Percentiles rank a stretch among this genome's conserved stretches.
Conservation (phyloP, 2,329 filamentous ascomycete species). For the Lachnellula cervina region DNA sequence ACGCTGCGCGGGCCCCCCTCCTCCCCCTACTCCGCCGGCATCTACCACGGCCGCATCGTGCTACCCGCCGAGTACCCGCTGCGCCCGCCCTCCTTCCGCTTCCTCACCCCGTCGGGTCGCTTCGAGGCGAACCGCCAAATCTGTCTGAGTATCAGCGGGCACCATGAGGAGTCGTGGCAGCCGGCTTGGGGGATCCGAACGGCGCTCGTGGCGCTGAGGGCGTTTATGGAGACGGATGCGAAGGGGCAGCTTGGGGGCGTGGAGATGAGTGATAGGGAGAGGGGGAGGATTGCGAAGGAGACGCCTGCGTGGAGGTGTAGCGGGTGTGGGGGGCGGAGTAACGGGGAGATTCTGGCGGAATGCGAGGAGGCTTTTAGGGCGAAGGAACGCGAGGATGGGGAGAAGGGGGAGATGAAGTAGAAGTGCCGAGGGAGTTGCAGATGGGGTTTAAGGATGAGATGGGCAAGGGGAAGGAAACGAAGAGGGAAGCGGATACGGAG, state of each 20-base stretch:
- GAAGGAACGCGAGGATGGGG: slow-evolving; percentile 37
- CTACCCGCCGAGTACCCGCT: slow-evolving; percentile 90
- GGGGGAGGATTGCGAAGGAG: slow-evolving; percentile 64
- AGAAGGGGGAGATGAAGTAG: slow-evolving; percentile 35
- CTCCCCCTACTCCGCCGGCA: slow-evolving; percentile 51
- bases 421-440: slow-evolving; percentile 48
- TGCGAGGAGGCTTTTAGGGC: slow-evolving; percentile 52
- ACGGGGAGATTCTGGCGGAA: slow-evolving; percentile 69
- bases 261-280: slow-evolving; percentile 64
- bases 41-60: slow-evolving; percentile 94
- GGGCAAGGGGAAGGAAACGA: slow-evolving; percentile 28
- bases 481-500: slow-evolving; percentile 32
- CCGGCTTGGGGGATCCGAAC: slow-evolving; percentile 96
- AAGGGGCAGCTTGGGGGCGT: slow-evolving; percentile 86
- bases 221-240: slow-evolving; percentile 89
- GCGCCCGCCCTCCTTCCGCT: slow-evolving; percentile 91
- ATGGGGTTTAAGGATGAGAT: slow-evolving; percentile 72
- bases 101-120: slow-evolving; percentile 83
- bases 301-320: slow-evolving; percentile 64
- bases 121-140: slow-evolving; percentile 98
- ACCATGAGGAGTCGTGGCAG: slow-evolving; percentile 98
- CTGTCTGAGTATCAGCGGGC: slow-evolving; percentile 86
- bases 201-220: slow-evolving; percentile 71
- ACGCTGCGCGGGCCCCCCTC: slow-evolving; percentile 90
- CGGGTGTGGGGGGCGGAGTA: slow-evolving; percentile 60